These are phyloP conservation scores for Exophiala spinifera DNA, from an alignment of 2,329 filamentous ascomycete genomes.

Conservation along the genomic window DNA sequence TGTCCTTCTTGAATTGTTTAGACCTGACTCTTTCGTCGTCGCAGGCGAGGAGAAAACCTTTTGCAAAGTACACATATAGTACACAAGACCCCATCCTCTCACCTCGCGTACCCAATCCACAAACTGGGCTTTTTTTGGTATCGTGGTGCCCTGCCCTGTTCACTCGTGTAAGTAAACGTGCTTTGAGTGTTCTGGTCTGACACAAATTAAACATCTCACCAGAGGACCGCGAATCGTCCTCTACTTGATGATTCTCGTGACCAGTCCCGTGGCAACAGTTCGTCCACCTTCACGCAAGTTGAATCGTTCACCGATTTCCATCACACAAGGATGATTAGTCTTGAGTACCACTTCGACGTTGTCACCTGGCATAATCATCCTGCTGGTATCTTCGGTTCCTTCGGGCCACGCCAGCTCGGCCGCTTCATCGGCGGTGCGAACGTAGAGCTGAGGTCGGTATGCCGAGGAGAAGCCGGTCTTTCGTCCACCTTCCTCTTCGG, in stretches of 20 bases:
- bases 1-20: too few species aligned
- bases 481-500: conserved; percentile 95
- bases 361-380: conserved; percentile 96
- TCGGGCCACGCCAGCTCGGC: conserved; percentile 84
- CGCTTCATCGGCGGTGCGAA: conserved; percentile 80
- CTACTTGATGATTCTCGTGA: conserved; percentile 66
- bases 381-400: conserved; percentile 68
- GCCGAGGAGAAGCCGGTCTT: conserved; percentile 94
- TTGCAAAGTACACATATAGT: too few species aligned
- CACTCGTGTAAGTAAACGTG: too few species aligned
- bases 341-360: conserved; percentile 96
- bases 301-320: conserved; percentile 92
- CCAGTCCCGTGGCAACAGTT: conserved; percentile 78
- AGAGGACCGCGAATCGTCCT: conserved; percentile 8
- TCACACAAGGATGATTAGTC: conserved; percentile 77
- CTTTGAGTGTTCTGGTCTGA: too few species aligned
- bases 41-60: too few species aligned
- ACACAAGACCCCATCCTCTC: too few species aligned
- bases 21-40: too few species aligned
- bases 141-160: not conserved
- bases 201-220: too few species aligned
- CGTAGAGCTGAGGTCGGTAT: conserved; percentile 95
- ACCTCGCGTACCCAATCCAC: not conserved
- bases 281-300: conserved; percentile 97
- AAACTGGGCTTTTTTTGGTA: conserved; percentile 17